These are phyloP conservation scores for Volvariella volvacea DNA, from an alignment of 1,284 basidiomycete genomes.

Conservation along the genomic window DNA sequence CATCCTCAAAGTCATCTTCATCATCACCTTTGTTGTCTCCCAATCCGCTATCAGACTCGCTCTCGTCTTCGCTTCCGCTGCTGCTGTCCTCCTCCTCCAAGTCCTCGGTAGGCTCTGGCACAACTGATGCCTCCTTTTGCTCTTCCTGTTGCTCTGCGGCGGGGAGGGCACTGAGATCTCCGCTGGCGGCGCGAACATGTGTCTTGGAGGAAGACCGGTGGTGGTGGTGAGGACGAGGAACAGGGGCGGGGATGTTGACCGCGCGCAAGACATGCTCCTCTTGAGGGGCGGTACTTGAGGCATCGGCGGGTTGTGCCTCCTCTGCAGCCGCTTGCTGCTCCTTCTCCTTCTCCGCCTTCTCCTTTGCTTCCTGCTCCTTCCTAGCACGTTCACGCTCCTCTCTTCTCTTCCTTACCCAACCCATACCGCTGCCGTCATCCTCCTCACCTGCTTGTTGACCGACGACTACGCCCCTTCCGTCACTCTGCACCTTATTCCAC, in stretches of 20 bases:
- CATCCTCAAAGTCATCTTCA: constrained; percentile 25
- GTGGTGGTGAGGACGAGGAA: constrained; percentile 14
- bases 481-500: constrained; percentile 38
- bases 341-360: constrained; percentile 13
- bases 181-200: constrained; percentile 3
- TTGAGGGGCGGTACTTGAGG: constrained; percentile 13
- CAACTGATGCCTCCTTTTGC: constrained; percentile 8
- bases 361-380: constrained; percentile 26
- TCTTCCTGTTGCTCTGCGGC: constrained; percentile 9
- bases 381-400: constrained; percentile 43
- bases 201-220: constrained; percentile 14
- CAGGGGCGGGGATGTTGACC: constrained; percentile 27
- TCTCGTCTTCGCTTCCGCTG: constrained; percentile 25
- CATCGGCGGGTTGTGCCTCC: constrained; percentile 10
- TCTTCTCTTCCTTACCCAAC: constrained; percentile 56
- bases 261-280: constrained; percentile 28
- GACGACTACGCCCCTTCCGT: constrained; percentile 15
- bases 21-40: constrained; percentile 21
- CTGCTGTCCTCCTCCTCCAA: constrained; percentile 16
- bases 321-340: constrained; percentile 6
- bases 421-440: constrained; percentile 71
- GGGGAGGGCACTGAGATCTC: constrained; percentile 1
- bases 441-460: constrained; percentile 23
- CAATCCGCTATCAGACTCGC: constrained; percentile 31
- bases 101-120: background rate